A percentile compares a stretch with the other conserved stretches of the same genome.
Conservation (phyloP, 2,329 filamentous ascomycete genomes). For the Fusarium floridanum region DNA sequence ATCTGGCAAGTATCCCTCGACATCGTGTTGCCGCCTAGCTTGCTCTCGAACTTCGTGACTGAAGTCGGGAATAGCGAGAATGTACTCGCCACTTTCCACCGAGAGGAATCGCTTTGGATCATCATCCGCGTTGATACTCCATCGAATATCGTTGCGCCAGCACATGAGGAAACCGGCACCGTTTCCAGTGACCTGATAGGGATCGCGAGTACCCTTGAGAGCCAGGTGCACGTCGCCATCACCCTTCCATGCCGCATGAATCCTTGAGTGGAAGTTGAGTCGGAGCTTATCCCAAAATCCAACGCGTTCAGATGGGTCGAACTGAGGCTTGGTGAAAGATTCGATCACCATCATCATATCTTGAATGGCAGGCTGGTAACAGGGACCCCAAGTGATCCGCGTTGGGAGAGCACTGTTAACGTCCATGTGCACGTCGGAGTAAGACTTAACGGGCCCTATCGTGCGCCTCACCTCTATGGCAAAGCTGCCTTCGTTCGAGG, state of each 20-base stretch:
- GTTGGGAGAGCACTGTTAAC: slow-evolving; percentile 95
- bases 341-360: slow-evolving; percentile 99
- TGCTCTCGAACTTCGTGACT: slow-evolving; percentile 85
- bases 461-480: slow-evolving; percentile 89
- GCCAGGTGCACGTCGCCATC: slow-evolving; percentile 96
- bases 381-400: slow-evolving; percentile 95
- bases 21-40: slow-evolving; percentile 62
- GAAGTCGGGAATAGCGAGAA: slow-evolving; percentile 94
- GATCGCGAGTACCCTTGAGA: slow-evolving; percentile 91
- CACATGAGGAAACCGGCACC: slow-evolving; percentile 98
- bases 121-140: slow-evolving; percentile 85
- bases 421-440: slow-evolving; percentile 90
- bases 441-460: slow-evolving; percentile 95
- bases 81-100: slow-evolving; percentile 94
- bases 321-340: slow-evolving; percentile 94
- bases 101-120: slow-evolving; percentile 95
- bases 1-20: slow-evolving; percentile 71
- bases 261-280: slow-evolving; percentile 91
- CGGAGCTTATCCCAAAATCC: slow-evolving; percentile 99
- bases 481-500: slow-evolving; percentile 74
- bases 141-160: slow-evolving; percentile 93
- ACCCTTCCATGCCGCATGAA: slow-evolving; percentile 91
- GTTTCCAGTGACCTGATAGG: slow-evolving; percentile 91
- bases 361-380: slow-evolving; percentile 97
- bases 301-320: slow-evolving; percentile 92